These are phyloP conservation scores for Tetracentron sinense DNA, from an alignment of 164 flowering plant species.

Conservation along the genomic window DNA sequence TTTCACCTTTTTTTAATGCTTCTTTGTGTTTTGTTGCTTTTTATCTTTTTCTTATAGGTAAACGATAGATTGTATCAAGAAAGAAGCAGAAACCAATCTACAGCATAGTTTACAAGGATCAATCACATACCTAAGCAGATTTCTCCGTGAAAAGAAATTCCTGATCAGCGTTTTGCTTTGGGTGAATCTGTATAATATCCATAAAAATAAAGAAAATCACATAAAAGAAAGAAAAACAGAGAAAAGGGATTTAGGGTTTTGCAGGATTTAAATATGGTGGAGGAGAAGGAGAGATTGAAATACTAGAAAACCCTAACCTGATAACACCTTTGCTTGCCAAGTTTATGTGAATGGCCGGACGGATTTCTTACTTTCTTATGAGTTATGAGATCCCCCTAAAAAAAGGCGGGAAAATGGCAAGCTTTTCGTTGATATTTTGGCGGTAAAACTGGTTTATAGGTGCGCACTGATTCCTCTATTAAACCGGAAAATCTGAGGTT, in stretches of 20 bases:
- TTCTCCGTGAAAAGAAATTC: background rate
- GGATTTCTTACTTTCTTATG: too few relatives aligned
- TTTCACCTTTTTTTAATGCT: too few relatives aligned
- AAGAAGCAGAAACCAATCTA: too few relatives aligned
- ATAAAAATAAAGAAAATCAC: background rate
- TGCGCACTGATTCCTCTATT: too few relatives aligned
- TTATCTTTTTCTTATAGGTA: too few relatives aligned
- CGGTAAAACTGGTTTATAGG: too few relatives aligned
- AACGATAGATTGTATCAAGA: too few relatives aligned
- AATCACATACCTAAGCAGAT: background rate
- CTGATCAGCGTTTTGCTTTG: background rate
- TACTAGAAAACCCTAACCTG: background rate
- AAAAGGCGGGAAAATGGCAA: background rate
- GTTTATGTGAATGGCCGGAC: background rate
- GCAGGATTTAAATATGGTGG: background rate
- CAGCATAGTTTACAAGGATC: background rate
- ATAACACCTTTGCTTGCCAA: background rate
- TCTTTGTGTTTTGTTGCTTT: too few relatives aligned
- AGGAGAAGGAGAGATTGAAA: background rate
- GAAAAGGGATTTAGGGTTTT: background rate
- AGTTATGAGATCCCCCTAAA: too few relatives aligned
- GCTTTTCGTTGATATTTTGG: too few relatives aligned
- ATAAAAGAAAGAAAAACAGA: background rate
- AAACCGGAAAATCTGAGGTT: too few relatives aligned
- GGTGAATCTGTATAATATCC: background rate